phyloP scores from a whole-genome alignment of 257 asterid genomes.

The Solanum bulbocastanum region DNA sequence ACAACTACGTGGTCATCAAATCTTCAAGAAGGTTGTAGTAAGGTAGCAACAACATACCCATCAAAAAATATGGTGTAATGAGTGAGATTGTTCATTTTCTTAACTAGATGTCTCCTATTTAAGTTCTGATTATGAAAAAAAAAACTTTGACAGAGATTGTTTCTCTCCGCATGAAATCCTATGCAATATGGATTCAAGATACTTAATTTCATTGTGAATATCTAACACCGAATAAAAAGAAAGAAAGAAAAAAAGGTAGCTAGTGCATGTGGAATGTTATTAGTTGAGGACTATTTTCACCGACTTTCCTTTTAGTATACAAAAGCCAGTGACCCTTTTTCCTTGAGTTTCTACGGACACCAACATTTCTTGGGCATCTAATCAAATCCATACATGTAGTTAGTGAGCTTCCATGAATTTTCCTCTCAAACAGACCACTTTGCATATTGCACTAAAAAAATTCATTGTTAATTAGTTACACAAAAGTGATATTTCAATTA shows the following conservation, averaged over 20 bases:
- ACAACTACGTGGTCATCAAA: neutral
- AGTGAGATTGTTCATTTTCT: neutral
- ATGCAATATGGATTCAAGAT: too few species aligned
- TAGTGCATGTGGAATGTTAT: constrained; percentile 17
- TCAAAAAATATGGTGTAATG: too few species aligned
- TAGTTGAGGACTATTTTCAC: neutral
- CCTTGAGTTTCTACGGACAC: neutral
- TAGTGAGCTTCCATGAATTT: neutral
- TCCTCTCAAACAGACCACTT: neutral
- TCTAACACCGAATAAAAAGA: too few species aligned
- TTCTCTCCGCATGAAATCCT: too few species aligned
- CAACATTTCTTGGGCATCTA: constrained; percentile 4
- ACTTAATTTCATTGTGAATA: too few species aligned
- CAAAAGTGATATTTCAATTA: neutral
- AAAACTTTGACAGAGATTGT: too few species aligned
- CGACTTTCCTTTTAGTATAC: constrained; percentile 3
- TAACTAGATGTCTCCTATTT: accelerated
- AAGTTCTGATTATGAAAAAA: too few species aligned
- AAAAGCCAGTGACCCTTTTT: neutral
- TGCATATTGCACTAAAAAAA: neutral
- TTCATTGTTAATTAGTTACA: neutral
- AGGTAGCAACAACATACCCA: neutral
- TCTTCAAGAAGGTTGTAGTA: neutral
- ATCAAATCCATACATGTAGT: constrained; percentile 4
- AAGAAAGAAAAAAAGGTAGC: neutral